phyloP scores from a whole-genome alignment of 495 filamentous ascomycete species.

The Tirmania nivea region DNA sequence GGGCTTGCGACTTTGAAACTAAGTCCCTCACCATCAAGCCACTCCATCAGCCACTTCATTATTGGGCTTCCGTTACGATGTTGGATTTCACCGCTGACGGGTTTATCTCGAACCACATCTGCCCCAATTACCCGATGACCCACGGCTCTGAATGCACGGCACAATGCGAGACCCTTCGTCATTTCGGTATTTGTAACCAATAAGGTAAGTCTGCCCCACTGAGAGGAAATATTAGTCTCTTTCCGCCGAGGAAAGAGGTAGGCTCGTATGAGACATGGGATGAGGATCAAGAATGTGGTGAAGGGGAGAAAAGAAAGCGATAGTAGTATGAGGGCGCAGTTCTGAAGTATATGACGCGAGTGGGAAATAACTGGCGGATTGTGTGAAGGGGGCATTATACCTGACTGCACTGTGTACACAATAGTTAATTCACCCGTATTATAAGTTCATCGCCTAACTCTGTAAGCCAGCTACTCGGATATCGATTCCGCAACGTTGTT shows the following conservation, averaged over 20 bases:
- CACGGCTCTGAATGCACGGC: conserved; percentile 41
- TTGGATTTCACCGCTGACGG: too few species aligned
- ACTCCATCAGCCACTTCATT: too few species aligned
- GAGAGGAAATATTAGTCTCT: too few species aligned
- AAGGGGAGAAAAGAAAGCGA: conserved; percentile 32
- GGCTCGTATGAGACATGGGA: conserved; percentile 20
- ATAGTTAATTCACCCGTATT: too few species aligned
- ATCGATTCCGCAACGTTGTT: too few species aligned
- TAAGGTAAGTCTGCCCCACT: too few species aligned
- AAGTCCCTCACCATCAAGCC: too few species aligned
- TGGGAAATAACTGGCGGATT: neutral
- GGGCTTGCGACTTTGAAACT: too few species aligned
- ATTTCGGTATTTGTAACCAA: conserved; percentile 54
- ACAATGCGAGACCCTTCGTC: conserved; percentile 41
- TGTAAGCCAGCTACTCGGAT: too few species aligned
- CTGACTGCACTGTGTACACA: too few species aligned
- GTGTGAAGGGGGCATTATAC: neutral
- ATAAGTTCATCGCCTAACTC: too few species aligned
- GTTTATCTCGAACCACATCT: conserved; percentile 34
- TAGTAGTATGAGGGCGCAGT: conserved; percentile 28
- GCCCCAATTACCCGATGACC: conserved; percentile 55
- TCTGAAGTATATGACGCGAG: conserved; percentile 25
- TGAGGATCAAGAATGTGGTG: conserved; percentile 28
- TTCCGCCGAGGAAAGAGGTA: conserved; percentile 8
- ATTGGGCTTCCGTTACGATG: too few species aligned